Evolutionary conservation across 345 rosid species (phyloP), one percentile per base, ranked within the genome.

Genomic region (Chamaenerion angustifolium): DNA sequence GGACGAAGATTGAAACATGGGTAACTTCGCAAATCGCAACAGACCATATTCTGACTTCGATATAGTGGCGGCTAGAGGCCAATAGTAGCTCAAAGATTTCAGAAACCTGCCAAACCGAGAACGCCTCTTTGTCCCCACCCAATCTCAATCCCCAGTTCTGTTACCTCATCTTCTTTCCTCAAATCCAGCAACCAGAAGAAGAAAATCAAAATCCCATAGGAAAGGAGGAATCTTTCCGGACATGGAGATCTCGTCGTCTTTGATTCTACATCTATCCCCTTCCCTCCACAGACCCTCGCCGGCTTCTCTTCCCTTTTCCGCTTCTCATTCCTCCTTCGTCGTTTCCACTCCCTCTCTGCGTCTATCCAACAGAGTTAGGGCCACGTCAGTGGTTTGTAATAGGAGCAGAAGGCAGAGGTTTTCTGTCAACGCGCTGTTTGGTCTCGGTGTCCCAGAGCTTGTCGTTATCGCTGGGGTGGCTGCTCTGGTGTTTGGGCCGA

Each of bases 401-500:
- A 51, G 59, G 17, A 17, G 42, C 45, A 59, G 50, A 44, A 66
- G 61, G 68, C 83, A 63, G 77, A 62, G 73, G 58, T 56, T 83
- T 4, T 49, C 77, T 58, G 83, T 88, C 71, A 74, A 83, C 66
- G 83, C 92, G 46, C 58, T 86, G 78, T 90, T 90, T 49, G 98
- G 98, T 47, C 79, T 90, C 10, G 95, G 95, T 41, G 94, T 90
- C 23, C 95, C 95, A 35, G 98, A 90, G 68, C 81, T 90, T 19
- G 95, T 78, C 46, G 98, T 90, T 56, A 90, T 90, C 66, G 98
- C 85, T 56, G 98, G 96, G 12, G 94, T 90, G 42, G 83, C 83
- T 67, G 88, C 95, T 40, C 59, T 90, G 54, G 77, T 90, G 56
- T 90, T 90, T 62, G 98, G 98, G 49, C 98, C 98, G 58, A 90